Conservation (phyloP, 352 stramenopile genomes). For the Phytophthora europaea region DNA sequence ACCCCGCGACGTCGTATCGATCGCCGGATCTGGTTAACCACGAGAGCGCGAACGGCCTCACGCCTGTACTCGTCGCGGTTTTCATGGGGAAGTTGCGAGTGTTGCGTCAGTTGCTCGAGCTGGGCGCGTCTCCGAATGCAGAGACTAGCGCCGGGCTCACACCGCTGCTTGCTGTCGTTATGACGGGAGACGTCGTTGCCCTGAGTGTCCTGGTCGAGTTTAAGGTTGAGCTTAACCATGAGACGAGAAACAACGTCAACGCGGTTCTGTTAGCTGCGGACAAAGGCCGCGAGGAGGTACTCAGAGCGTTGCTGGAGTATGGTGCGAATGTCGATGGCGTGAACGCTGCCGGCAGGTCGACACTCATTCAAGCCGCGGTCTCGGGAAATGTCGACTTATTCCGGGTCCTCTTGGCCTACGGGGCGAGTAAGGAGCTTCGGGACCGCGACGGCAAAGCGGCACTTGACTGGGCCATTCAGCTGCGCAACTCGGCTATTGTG, state of each 20-base stretch:
- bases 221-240: slow-evolving; percentile 41
- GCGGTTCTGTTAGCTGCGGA: slow-evolving; percentile 58
- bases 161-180: slow-evolving; percentile 56
- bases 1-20: slow-evolving; percentile 24
- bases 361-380: slow-evolving; percentile 63
- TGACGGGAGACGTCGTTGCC: slow-evolving; percentile 58
- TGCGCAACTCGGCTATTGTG: slow-evolving; percentile 39
- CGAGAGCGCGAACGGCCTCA: slow-evolving; percentile 69
- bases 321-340: slow-evolving; percentile 49
- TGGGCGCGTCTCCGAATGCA: slow-evolving; percentile 52
- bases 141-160: slow-evolving; percentile 62
- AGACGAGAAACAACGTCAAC: slow-evolving; percentile 47
- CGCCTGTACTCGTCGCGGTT: slow-evolving; percentile 60
- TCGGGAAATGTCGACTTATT: slow-evolving; percentile 49
- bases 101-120: slow-evolving; percentile 57
- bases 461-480: slow-evolving; percentile 47
- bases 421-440: slow-evolving; percentile 34
- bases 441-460: slow-evolving; percentile 42
- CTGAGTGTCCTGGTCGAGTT: slow-evolving; percentile 63
- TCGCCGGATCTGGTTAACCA: slow-evolving; percentile 44
- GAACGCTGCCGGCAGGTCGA: slow-evolving; percentile 38
- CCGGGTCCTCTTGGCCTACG: slow-evolving; percentile 54
- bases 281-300: slow-evolving; percentile 51
- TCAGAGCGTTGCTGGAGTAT: slow-evolving; percentile 51
- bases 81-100: slow-evolving; percentile 43